Conservation (phyloP, 176 grass and related monocot species). For the Oryza australiensis region DNA sequence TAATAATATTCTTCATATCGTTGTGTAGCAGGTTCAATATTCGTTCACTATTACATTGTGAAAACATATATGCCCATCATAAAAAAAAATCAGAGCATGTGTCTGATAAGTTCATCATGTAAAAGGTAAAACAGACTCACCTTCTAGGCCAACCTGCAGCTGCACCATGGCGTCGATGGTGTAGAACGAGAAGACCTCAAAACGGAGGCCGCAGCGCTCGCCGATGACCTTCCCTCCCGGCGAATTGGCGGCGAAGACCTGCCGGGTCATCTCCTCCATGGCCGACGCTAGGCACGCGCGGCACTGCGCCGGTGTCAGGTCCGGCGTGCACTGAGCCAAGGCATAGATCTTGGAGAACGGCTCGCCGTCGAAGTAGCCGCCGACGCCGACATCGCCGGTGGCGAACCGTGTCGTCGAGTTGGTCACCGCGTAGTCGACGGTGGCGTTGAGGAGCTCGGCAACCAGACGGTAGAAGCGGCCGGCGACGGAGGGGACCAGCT, state of each 20-base stretch:
- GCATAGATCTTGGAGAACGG: constrained; percentile 36
- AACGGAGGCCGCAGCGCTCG: constrained; percentile 43
- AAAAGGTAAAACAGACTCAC: neutral
- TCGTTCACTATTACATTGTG: too few species aligned
- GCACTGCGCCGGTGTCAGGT: constrained; percentile 32
- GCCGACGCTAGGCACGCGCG: constrained; percentile 20
- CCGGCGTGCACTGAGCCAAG: constrained; percentile 48
- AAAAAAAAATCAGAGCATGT: too few species aligned
- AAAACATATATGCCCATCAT: too few species aligned
- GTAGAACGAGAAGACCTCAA: constrained; percentile 30
- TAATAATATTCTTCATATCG: too few species aligned
- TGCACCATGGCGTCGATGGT: constrained; percentile 3
- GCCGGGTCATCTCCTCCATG: constrained; percentile 7
- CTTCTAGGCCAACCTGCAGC: neutral
- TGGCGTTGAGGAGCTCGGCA: constrained; percentile 17
- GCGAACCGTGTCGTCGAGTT: constrained; percentile 26
- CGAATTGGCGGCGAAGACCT: neutral
- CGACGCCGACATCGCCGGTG: constrained; percentile 19
- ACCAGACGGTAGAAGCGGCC: neutral
- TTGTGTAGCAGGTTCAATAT: neutral
- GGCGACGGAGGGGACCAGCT: neutral
- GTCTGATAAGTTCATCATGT: too few species aligned
- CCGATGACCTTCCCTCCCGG: constrained; percentile 40
- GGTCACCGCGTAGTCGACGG: constrained; percentile 28
- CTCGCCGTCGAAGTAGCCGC: neutral